These are phyloP conservation scores for Saccharomycopsis sp. DNA, from an alignment of 805 yeast genomes.

Conservation along the genomic window DNA sequence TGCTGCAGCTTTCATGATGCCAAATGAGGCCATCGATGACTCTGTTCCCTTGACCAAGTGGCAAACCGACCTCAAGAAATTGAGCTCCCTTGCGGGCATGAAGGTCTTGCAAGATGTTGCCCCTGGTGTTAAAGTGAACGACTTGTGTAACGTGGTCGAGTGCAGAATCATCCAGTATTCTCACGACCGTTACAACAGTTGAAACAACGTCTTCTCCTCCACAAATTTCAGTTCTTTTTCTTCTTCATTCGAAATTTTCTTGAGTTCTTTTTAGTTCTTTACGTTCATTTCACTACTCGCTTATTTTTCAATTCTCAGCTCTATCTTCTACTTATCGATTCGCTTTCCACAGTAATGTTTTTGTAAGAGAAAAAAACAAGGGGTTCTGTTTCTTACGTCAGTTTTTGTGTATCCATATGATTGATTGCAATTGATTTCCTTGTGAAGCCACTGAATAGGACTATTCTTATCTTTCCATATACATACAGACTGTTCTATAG, in stretches of 20 bases:
- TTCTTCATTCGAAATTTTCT: neutral
- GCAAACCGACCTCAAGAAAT: slow-evolving; percentile 11
- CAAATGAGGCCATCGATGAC: slow-evolving; percentile 13
- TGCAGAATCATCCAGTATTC: slow-evolving; percentile 14
- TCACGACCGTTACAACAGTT: slow-evolving; percentile 18
- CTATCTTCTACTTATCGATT: too few relatives aligned
- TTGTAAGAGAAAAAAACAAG: too few relatives aligned
- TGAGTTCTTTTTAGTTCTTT: too few relatives aligned
- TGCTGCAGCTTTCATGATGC: slow-evolving; percentile 20
- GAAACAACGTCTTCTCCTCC: neutral
- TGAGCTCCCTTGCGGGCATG: slow-evolving; percentile 11
- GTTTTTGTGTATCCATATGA: too few relatives aligned
- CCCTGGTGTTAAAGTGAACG: slow-evolving; percentile 9
- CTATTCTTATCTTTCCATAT: too few relatives aligned
- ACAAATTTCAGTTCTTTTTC: neutral
- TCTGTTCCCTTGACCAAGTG: slow-evolving; percentile 10
- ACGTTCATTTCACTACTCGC: neutral
- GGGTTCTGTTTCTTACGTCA: too few relatives aligned
- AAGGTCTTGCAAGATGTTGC: slow-evolving; percentile 12
- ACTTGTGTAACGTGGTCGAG: slow-evolving; percentile 17
- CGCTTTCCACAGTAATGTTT: too few relatives aligned
- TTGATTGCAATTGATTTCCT: too few relatives aligned
- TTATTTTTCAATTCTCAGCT: too few relatives aligned
- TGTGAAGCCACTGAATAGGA: too few relatives aligned
- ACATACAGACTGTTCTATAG: too few relatives aligned